Percentiles rank a stretch among this genome's conserved stretches.
phyloP scores from a whole-genome alignment of 495 filamentous ascomycete genomes.

The Penicillium soppii region DNA sequence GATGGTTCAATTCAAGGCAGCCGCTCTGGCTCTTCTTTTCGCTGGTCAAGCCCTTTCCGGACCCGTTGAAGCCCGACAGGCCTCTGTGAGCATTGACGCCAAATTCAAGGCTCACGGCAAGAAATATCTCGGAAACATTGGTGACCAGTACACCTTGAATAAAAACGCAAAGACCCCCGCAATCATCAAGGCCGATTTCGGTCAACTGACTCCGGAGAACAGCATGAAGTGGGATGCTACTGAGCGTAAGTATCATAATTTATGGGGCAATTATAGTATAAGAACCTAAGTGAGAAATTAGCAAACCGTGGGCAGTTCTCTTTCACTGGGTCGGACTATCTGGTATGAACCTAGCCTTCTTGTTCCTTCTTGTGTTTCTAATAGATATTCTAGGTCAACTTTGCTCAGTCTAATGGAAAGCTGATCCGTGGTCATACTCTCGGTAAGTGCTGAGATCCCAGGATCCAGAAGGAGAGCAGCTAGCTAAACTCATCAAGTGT shows the following conservation, averaged over 20 bases:
- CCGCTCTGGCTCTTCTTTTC: constrained; percentile 11
- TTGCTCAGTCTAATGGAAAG: constrained; percentile 44
- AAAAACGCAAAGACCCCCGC: constrained; percentile 22
- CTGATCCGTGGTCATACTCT: constrained; percentile 52
- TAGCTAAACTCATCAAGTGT: constrained; percentile 30
- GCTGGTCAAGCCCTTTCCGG: constrained; percentile 8
- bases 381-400: constrained; percentile 36
- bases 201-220: constrained; percentile 54
- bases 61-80: constrained; percentile 14
- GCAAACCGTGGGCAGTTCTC: constrained; percentile 39
- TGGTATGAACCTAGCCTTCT: constrained; percentile 20
- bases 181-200: constrained; percentile 48
- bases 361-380: background rate
- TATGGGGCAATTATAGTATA: background rate
- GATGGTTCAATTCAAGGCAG: constrained; percentile 13
- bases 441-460: constrained; percentile 15
- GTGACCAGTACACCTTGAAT: constrained; percentile 28
- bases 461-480: background rate
- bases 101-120: constrained; percentile 22
- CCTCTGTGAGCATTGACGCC: constrained; percentile 21
- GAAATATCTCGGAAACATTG: constrained; percentile 27
- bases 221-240: constrained; percentile 56
- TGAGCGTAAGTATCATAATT: constrained; percentile 25
- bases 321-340: constrained; percentile 41
- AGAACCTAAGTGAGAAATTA: constrained; percentile 16